Conservation (phyloP, 192 early-diverging fungal species). For the Entrophospora sp. region DNA sequence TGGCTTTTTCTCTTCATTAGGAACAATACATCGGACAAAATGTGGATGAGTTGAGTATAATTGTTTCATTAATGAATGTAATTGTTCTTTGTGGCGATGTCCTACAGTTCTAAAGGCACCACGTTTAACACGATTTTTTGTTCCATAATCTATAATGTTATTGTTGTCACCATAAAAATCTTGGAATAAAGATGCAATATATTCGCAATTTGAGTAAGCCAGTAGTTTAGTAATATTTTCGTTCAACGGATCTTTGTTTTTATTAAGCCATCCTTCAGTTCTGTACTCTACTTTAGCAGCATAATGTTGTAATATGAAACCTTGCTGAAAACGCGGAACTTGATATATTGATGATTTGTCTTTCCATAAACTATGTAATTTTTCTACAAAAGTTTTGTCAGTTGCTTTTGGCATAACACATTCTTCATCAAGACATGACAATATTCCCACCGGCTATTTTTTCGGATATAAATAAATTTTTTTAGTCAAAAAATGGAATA, state of each 20-base stretch:
- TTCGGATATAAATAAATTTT: not conserved
- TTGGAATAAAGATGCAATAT: conserved; percentile 70
- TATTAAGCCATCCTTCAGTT: conserved; percentile 88
- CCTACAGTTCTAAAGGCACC: conserved; percentile 90
- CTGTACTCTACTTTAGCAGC: conserved; percentile 93
- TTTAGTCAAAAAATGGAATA: no score
- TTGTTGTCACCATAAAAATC: conserved; percentile 70
- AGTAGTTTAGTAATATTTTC: conserved; percentile 85
- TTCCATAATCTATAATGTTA: conserved; percentile 20
- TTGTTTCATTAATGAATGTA: conserved; percentile 80
- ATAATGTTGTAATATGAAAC: conserved; percentile 90
- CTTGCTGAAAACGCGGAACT: conserved; percentile 72
- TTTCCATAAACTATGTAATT: conserved; percentile 85
- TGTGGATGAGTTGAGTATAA: conserved; percentile 89
- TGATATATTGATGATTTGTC: conserved; percentile 83
- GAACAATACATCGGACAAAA: conserved; percentile 97
- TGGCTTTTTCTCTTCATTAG: conserved; percentile 84
- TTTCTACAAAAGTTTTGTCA: conserved; percentile 90
- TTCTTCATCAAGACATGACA: conserved; percentile 96
- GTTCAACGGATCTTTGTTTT: conserved; percentile 98
- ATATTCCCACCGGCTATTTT: conserved; percentile 78
- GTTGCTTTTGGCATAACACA: conserved; percentile 96
- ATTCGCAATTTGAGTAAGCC: conserved; percentile 72
- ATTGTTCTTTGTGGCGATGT: conserved; percentile 91
- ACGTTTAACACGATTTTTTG: conserved; percentile 53